These are phyloP conservation scores for Coemansia sp. DNA, from an alignment of 192 early-diverging fungal species.

Conservation along the genomic window DNA sequence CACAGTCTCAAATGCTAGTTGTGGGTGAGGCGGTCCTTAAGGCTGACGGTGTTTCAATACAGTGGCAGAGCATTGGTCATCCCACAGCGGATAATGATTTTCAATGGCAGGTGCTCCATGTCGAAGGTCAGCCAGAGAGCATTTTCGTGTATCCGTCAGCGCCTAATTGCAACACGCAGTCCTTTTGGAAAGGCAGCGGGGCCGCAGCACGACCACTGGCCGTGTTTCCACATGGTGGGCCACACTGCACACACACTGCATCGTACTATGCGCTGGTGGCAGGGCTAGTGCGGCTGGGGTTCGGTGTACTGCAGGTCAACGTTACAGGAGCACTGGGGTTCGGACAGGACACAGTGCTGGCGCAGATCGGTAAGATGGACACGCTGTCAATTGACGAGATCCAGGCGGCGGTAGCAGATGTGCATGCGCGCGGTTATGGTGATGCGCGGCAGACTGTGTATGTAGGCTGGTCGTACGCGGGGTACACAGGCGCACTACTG, in stretches of 20 bases:
- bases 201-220: constrained; percentile 55
- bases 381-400: constrained; percentile 67
- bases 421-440: constrained; percentile 44
- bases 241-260: constrained; percentile 58
- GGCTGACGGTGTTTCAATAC: not conserved
- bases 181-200: constrained; percentile 23
- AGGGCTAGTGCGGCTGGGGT: constrained; percentile 60
- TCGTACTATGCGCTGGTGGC: constrained; percentile 51
- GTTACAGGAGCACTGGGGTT: constrained; percentile 80
- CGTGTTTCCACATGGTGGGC: constrained; percentile 80
- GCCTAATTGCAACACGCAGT: constrained; percentile 10
- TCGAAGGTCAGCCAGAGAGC: constrained; percentile 14
- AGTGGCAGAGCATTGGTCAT: constrained; percentile 13
- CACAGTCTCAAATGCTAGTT: constrained; percentile 46
- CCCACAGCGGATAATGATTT: not conserved
- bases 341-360: constrained; percentile 65
- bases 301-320: constrained; percentile 65
- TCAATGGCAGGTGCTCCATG: constrained; percentile 13
- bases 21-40: constrained; percentile 21
- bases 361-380: constrained; percentile 65
- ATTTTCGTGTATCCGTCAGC: constrained; percentile 33
- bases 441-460: constrained; percentile 56
- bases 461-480: constrained; percentile 74
- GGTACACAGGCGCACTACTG: constrained; percentile 62
- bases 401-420: constrained; percentile 34